Percentiles rank a stretch among this genome's conserved stretches.
These are phyloP conservation scores for Poa annua DNA, from an alignment of 176 grass and related monocot species.

Conservation along the genomic window DNA sequence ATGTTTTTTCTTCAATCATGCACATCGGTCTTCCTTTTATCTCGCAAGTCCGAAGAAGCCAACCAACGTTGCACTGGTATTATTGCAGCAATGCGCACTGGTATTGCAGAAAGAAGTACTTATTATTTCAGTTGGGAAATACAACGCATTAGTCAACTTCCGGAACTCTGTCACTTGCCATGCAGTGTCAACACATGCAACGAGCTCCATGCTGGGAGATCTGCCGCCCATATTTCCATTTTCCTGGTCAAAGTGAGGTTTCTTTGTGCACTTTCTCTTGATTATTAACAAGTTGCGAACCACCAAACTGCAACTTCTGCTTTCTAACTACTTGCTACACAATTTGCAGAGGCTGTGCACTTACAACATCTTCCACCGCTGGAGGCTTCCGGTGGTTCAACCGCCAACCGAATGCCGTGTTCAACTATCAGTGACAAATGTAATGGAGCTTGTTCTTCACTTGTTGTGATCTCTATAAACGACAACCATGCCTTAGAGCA, in stretches of 20 bases:
- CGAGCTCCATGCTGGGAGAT: constrained; percentile 21
- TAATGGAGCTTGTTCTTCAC: not conserved
- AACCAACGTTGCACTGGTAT: not conserved
- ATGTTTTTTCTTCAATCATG: constrained; percentile 9
- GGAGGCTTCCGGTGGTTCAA: constrained; percentile 4
- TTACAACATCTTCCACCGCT: not conserved
- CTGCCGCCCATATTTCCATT: not conserved
- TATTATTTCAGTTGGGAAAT: too few relatives aligned
- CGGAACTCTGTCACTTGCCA: not conserved
- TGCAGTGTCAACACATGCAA: not conserved
- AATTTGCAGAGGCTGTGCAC: not conserved
- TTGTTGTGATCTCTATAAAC: not conserved
- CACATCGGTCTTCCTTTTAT: not conserved
- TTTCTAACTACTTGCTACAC: not conserved
- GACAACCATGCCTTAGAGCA: too few relatives aligned
- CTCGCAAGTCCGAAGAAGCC: not conserved
- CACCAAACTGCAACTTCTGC: not conserved
- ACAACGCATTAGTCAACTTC: constrained; percentile 21
- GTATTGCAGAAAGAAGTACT: not conserved
- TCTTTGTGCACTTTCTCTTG: not conserved
- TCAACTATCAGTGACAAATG: not conserved
- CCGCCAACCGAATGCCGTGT: not conserved
- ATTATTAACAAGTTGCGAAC: not conserved
- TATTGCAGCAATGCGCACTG: not conserved
- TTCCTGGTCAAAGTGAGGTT: constrained; percentile 25